A percentile compares a stretch with the other conserved stretches of the same genome.
phyloP scores from a whole-genome alignment of 148 eudicot genomes.

The Fagopyrum tataricum region DNA sequence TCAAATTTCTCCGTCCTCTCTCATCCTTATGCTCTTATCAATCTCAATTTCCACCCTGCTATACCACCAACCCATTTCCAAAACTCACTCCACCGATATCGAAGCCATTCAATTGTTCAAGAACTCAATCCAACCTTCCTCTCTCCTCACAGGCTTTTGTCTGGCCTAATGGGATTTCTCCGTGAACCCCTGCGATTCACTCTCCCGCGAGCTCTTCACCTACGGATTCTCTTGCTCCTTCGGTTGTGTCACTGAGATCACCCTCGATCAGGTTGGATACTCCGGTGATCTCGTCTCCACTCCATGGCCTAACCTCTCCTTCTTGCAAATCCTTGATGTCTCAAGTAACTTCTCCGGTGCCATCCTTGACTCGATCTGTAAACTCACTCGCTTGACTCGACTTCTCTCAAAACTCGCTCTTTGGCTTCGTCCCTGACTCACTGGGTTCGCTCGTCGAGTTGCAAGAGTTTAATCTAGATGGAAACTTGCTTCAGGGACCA shows the following conservation, averaged over 20 bases:
- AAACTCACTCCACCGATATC: slow-evolving; percentile 54
- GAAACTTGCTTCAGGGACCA: slow-evolving; percentile 38
- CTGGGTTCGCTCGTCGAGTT: slow-evolving; percentile 37
- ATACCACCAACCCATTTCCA: slow-evolving; percentile 13
- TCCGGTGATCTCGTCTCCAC: slow-evolving; percentile 27
- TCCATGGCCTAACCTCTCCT: slow-evolving; percentile 29
- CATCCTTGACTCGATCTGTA: slow-evolving; percentile 51
- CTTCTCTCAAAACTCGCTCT: slow-evolving; percentile 59
- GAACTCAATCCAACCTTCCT: slow-evolving; percentile 24
- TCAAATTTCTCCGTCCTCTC: no score
- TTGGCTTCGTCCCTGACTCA: slow-evolving; percentile 53
- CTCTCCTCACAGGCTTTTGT: slow-evolving; percentile 57
- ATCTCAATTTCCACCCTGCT: slow-evolving; percentile 11
- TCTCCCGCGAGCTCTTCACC: slow-evolving; percentile 49
- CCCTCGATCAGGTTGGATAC: slow-evolving; percentile 50
- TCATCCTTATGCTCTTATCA: slow-evolving; percentile 8
- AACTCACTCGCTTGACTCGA: slow-evolving; percentile 35
- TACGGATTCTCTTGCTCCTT: slow-evolving; percentile 68
- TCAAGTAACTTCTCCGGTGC: slow-evolving; percentile 54
- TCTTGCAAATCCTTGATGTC: slow-evolving; percentile 37
- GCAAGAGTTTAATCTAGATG: slow-evolving; percentile 54
- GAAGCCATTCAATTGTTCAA: slow-evolving; percentile 43
- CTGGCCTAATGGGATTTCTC: slow-evolving; percentile 74
- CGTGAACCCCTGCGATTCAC: slow-evolving; percentile 66
- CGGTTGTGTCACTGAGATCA: slow-evolving; percentile 41